Percentiles rank a stretch among this genome's conserved stretches.
Evolutionary conservation across 352 stramenopile species (phyloP).

Genomic region (Blastocystis hominis): DNA sequence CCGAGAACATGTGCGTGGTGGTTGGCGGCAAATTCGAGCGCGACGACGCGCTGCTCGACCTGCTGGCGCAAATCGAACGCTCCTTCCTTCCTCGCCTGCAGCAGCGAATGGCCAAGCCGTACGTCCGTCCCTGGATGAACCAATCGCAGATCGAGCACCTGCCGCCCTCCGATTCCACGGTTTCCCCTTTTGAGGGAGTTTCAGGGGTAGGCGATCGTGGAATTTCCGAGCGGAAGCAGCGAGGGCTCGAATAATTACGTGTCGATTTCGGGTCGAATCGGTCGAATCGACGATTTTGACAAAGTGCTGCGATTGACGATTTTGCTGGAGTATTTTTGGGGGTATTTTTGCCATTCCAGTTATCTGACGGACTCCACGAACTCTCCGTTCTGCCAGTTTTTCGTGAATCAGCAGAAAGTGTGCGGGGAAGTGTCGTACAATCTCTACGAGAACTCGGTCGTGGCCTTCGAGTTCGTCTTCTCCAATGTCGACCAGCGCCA

Average conservation of each 20-base stretch:
- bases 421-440: conserved; percentile 23
- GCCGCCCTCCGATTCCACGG: neutral
- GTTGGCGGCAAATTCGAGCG: conserved; percentile 51
- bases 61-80: neutral
- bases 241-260: neutral
- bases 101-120: neutral
- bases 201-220: neutral
- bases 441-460: neutral
- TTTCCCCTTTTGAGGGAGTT: neutral
- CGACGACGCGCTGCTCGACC: neutral
- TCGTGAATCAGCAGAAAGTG: neutral
- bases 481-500: neutral
- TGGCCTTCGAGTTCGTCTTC: neutral
- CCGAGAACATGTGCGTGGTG: conserved; percentile 64
- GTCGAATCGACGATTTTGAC: neutral
- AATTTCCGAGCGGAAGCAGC: neutral
- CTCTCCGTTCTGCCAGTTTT: neutral
- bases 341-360: neutral
- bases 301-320: neutral
- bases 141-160: neutral
- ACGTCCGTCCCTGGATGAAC: neutral
- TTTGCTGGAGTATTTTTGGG: neutral
- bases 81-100: neutral
- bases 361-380: conserved; percentile 44
- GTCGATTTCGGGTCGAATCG: neutral